These are phyloP conservation scores for Cercophora scortea DNA, from an alignment of 495 filamentous ascomycete genomes.

Conservation along the genomic window DNA sequence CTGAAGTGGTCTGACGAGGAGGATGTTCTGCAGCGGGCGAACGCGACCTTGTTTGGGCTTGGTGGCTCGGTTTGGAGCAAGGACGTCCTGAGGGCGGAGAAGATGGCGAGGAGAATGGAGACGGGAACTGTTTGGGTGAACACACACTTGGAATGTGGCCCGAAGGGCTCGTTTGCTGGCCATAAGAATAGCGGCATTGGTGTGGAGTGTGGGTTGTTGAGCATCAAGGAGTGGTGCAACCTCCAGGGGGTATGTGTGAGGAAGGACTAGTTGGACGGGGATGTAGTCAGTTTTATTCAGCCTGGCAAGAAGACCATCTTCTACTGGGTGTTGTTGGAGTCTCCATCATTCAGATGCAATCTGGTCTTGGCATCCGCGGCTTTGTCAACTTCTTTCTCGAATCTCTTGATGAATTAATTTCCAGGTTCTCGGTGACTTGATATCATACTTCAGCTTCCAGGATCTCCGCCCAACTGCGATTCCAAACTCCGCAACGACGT, in stretches of 20 bases:
- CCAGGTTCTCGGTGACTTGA: no score
- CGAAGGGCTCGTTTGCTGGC: slow-evolving; percentile 45
- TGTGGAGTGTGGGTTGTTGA: slow-evolving; percentile 42
- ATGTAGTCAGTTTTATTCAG: no score
- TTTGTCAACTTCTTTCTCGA: no score
- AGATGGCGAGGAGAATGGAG: slow-evolving; percentile 39
- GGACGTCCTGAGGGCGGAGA: slow-evolving; percentile 39
- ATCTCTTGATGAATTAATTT: no score
- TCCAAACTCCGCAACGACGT: no score
- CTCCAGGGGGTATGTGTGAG: slow-evolving; percentile 17
- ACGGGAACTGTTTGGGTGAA: slow-evolving; percentile 54
- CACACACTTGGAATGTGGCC: slow-evolving; percentile 25
- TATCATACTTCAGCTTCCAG: no score
- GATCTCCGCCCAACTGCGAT: no score
- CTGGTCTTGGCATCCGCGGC: no score
- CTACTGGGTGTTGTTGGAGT: no score
- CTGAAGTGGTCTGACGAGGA: slow-evolving; percentile 44
- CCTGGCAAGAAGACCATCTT: no score
- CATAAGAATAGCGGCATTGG: slow-evolving; percentile 53
- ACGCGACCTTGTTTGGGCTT: slow-evolving; percentile 42
- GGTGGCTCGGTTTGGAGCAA: slow-evolving; percentile 46
- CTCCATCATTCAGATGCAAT: no score
- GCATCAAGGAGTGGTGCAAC: slow-evolving; percentile 45
- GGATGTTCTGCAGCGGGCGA: slow-evolving; percentile 47
- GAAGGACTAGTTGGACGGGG: no score